Conservation (phyloP, 805 yeast species). For the Yarrowia sp. region DNA sequence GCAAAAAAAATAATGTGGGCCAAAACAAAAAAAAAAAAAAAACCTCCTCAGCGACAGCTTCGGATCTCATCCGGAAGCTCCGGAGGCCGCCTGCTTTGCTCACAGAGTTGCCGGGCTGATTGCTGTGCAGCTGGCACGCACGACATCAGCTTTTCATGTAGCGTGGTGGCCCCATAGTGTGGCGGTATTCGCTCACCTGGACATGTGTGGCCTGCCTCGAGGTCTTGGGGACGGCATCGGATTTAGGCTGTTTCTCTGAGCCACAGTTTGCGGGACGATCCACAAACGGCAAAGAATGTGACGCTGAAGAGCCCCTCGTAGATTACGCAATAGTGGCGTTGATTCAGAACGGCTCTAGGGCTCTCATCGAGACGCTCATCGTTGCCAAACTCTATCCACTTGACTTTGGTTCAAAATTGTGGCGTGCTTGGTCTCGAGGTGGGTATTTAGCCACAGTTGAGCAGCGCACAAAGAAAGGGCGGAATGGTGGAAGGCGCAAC, state of each 20-base stretch:
- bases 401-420: not conserved
- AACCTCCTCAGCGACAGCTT: no score
- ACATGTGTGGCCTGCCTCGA: no score
- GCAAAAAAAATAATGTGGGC: no score
- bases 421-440: slow-evolving; percentile 3
- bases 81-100: no score
- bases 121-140: not conserved
- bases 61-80: no score
- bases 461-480: not conserved
- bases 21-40: no score
- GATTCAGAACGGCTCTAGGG: not conserved
- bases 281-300: not conserved
- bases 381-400: slow-evolving; percentile 7
- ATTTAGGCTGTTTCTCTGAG: no score
- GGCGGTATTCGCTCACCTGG: slow-evolving; percentile 7
- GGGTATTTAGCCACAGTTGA: slow-evolving; percentile 8
- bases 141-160: not conserved
- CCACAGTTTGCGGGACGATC: not conserved
- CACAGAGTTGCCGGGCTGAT: no score
- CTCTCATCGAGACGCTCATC: not conserved
- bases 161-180: slow-evolving; percentile 17
- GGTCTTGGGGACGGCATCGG: not conserved
- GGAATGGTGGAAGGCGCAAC: not conserved
- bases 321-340: slow-evolving; percentile 1
- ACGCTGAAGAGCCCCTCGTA: no score